Evolutionary conservation across 306 rosid genomes (phyloP).

Genomic region (Medicago arabica): DNA sequence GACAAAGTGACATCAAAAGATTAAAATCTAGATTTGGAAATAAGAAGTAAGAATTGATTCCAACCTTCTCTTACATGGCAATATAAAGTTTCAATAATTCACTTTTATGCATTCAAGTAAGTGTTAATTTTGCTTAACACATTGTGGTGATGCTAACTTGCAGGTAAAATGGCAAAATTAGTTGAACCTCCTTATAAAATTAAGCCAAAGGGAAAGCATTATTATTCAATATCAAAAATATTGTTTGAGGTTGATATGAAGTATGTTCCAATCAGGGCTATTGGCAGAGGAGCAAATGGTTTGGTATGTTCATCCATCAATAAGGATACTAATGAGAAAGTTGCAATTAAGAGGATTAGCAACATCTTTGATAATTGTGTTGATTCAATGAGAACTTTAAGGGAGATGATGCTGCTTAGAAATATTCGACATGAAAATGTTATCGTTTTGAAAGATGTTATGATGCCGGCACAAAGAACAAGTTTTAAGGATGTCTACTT

Average conservation of each 20-base stretch:
- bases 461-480: constrained; percentile 74
- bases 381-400: constrained; percentile 75
- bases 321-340: constrained; percentile 75
- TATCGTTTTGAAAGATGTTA: constrained; percentile 84
- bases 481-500: constrained; percentile 83
- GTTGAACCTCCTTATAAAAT: constrained; percentile 73
- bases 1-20: neutral
- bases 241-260: constrained; percentile 86
- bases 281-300: constrained; percentile 86
- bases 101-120: constrained; percentile 16
- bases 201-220: constrained; percentile 71
- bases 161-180: constrained; percentile 67
- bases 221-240: constrained; percentile 71
- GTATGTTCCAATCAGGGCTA: constrained; percentile 79
- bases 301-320: constrained; percentile 87
- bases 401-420: constrained; percentile 85
- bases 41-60: constrained; percentile 46
- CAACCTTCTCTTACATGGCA: constrained; percentile 38
- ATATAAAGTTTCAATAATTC: constrained; percentile 23
- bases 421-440: constrained; percentile 79
- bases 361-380: constrained; percentile 68
- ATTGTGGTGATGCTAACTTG: constrained; percentile 36
- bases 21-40: neutral
- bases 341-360: constrained; percentile 86
- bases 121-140: neutral